A percentile compares a stretch with the other conserved stretches of the same genome.
These are phyloP conservation scores for Melanopsichium pennsylvanicum DNA, from an alignment of 1,284 basidiomycete species.

Conservation along the genomic window DNA sequence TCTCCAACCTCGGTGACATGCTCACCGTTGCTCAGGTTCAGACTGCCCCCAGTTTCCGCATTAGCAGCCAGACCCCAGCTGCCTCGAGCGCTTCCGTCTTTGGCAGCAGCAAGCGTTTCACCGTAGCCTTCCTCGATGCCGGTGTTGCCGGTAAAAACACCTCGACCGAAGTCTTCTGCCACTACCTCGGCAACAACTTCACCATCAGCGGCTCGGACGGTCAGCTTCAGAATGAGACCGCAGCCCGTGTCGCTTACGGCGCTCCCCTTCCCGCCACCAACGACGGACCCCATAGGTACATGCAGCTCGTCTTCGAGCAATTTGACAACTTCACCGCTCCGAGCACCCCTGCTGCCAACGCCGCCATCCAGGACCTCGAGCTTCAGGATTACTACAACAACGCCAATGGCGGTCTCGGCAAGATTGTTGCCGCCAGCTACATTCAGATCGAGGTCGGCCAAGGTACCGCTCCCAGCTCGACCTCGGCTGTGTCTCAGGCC, in stretches of 20 bases:
- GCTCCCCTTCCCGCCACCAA: constrained; percentile 42
- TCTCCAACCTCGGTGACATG: constrained; percentile 38
- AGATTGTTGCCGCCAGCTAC: constrained; percentile 54
- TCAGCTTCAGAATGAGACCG: constrained; percentile 29
- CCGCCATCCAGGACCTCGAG: constrained; percentile 24
- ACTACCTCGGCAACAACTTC: constrained; percentile 50
- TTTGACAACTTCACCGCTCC: constrained; percentile 49
- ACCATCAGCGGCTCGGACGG: constrained; percentile 23
- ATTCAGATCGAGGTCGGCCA: constrained; percentile 48
- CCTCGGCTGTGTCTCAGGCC: constrained; percentile 25
- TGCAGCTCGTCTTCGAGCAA: constrained; percentile 55
- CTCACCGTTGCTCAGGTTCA: constrained; percentile 47
- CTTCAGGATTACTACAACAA: constrained; percentile 37
- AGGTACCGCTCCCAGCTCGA: constrained; percentile 35
- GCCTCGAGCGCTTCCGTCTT: constrained; percentile 20
- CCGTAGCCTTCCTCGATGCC: constrained; percentile 41
- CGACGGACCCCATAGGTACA: constrained; percentile 54
- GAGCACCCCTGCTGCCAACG: constrained; percentile 23
- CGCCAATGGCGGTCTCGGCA: constrained; percentile 47
- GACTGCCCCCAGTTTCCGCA: constrained; percentile 38
- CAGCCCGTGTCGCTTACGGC: constrained; percentile 37
- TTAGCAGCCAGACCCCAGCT: constrained; percentile 25
- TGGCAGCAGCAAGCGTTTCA: constrained; percentile 32
- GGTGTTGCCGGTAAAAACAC: constrained; percentile 45
- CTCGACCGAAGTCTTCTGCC: constrained; percentile 31